Percentiles rank a stretch among this genome's conserved stretches.
phyloP scores from a whole-genome alignment of 345 rosid species.

The Eucalyptus erythrocorys region DNA sequence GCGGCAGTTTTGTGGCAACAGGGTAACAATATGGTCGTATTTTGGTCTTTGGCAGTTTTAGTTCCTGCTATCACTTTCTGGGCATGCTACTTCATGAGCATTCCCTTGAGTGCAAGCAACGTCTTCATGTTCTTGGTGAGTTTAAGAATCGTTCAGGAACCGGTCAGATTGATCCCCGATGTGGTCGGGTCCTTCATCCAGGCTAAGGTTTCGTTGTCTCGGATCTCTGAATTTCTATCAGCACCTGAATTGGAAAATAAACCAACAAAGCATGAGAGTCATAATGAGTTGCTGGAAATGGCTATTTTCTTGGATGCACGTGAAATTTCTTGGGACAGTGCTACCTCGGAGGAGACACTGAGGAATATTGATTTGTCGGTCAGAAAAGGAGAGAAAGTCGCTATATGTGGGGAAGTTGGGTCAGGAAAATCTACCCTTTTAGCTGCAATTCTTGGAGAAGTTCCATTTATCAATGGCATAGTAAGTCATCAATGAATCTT shows the following conservation, averaged over 20 bases:
- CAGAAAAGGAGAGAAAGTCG: conserved; percentile 27
- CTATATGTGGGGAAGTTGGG: conserved; percentile 56
- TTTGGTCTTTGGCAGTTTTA: conserved; percentile 31
- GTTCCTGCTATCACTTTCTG: conserved; percentile 32
- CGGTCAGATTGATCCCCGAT: conserved; percentile 32
- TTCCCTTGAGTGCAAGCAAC: conserved; percentile 22
- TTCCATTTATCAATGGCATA: conserved; percentile 27
- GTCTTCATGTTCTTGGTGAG: conserved; percentile 42
- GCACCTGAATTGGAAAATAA: conserved; percentile 19
- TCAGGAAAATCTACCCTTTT: conserved; percentile 56
- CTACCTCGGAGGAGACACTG: conserved; percentile 12
- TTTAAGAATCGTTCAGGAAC: conserved; percentile 32
- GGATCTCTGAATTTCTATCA: conserved; percentile 28
- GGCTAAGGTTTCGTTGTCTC: conserved; percentile 33
- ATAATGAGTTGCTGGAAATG: not conserved
- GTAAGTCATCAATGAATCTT: conserved; percentile 6
- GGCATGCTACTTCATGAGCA: conserved; percentile 29
- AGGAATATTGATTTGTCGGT: conserved; percentile 17
- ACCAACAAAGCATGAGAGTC: not conserved
- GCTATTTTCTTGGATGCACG: conserved; percentile 10
- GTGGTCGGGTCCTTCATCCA: conserved; percentile 21
- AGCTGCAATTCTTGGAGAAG: conserved; percentile 47
- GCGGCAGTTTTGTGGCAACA: conserved; percentile 2
- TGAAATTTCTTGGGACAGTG: conserved; percentile 35
- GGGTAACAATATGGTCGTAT: conserved; percentile 18